These are phyloP conservation scores for Komagataella pastoris DNA, from an alignment of 805 yeast species.

Conservation along the genomic window DNA sequence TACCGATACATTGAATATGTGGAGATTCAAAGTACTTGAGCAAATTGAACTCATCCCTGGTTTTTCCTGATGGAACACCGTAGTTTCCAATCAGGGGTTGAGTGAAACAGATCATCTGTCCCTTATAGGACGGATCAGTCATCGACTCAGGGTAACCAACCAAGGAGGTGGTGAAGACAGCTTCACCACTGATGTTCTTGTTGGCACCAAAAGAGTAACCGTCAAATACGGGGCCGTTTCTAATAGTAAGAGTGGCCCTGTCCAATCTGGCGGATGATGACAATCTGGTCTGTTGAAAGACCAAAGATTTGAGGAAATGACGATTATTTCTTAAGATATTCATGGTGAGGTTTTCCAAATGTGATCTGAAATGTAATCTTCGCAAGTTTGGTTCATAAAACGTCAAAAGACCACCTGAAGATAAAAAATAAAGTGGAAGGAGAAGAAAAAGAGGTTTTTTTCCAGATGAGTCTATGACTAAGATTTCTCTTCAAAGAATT, in stretches of 20 bases:
- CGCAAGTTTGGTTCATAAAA: constrained; percentile 20
- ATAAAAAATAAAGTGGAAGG: background rate
- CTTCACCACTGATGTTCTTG: constrained; percentile 88
- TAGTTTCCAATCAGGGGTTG: constrained; percentile 97
- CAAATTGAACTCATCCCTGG: constrained; percentile 72
- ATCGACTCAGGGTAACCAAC: constrained; percentile 98
- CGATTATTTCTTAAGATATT: constrained; percentile 1
- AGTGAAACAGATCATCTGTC: constrained; percentile 93
- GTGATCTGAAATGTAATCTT: constrained; percentile 37
- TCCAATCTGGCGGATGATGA: constrained; percentile 29
- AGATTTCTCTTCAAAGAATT: background rate
- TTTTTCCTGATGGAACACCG: constrained; percentile 86
- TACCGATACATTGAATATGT: constrained; percentile 85
- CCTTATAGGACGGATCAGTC: constrained; percentile 97
- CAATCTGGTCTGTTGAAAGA: background rate
- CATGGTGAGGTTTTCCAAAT: constrained; percentile 29
- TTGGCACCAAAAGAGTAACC: constrained; percentile 96
- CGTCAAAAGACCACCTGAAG: background rate
- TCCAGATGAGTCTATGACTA: background rate
- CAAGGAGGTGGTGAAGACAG: constrained; percentile 93
- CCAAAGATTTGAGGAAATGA: background rate
- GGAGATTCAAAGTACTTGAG: constrained; percentile 89
- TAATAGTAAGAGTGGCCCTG: constrained; percentile 81
- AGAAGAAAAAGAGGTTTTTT: background rate
- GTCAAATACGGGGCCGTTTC: constrained; percentile 85